Percentiles rank a stretch among this genome's conserved stretches.
Conservation (phyloP, 73 alveolate genomes). For the Symbiodinium natans region DNA sequence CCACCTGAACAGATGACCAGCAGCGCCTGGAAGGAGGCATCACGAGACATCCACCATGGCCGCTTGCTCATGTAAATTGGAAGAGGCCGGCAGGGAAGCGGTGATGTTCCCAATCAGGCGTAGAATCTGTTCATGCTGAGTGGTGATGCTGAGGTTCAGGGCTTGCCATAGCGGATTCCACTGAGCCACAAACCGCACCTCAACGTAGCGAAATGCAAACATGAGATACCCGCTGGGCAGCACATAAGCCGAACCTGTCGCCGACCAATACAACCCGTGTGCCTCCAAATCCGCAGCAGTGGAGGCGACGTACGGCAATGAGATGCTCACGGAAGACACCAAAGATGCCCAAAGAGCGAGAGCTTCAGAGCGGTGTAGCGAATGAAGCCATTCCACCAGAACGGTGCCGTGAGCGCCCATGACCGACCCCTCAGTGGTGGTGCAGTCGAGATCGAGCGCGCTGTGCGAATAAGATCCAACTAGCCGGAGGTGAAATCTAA, state of each 20-base stretch:
- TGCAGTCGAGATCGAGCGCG: background rate
- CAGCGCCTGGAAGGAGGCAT: too few species aligned
- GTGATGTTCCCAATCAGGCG: too few species aligned
- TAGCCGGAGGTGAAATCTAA: background rate
- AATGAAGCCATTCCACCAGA: background rate
- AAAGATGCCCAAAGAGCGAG: background rate
- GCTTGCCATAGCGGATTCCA: conserved; percentile 15
- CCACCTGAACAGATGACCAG: too few species aligned
- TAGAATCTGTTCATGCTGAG: background rate
- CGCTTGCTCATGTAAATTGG: too few species aligned
- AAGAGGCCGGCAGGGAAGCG: too few species aligned
- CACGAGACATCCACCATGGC: too few species aligned
- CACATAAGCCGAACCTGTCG: background rate
- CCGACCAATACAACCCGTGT: background rate
- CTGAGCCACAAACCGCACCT: background rate
- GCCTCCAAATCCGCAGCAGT: background rate
- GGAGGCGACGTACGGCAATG: background rate
- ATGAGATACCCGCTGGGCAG: background rate
- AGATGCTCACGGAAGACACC: background rate
- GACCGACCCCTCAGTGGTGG: background rate
- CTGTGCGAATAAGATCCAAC: background rate
- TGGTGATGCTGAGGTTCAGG: background rate
- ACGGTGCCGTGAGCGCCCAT: background rate
- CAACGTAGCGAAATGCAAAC: background rate
- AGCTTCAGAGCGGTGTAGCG: background rate